Evolutionary conservation across 805 yeast species (phyloP).

Genomic region (Metahyphopichia silvanorum): DNA sequence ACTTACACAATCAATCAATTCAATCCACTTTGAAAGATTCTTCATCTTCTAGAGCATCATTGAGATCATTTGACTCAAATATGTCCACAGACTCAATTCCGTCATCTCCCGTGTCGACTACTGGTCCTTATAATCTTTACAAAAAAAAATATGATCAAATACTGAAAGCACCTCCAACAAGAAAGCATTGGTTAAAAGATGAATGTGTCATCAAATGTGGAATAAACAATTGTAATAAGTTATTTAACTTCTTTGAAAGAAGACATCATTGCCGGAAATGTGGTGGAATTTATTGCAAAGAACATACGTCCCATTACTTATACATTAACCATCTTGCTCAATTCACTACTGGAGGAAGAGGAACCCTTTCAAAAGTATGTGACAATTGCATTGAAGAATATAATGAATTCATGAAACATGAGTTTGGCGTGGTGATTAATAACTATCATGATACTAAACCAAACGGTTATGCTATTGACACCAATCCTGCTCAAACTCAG

Average conservation of each 20-base stretch:
- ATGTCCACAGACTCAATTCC: slow-evolving; percentile 17
- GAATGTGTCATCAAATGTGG: slow-evolving; percentile 60
- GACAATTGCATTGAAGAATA: slow-evolving; percentile 63
- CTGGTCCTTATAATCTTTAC: slow-evolving; percentile 2
- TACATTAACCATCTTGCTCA: slow-evolving; percentile 58
- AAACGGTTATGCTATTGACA: too few species aligned
- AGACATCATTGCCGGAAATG: slow-evolving; percentile 84
- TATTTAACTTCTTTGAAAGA: slow-evolving; percentile 75
- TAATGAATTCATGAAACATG: slow-evolving; percentile 43
- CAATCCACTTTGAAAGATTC: background rate
- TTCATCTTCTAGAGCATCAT: slow-evolving; percentile 11
- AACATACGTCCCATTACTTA: slow-evolving; percentile 57
- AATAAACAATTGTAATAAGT: slow-evolving; percentile 50
- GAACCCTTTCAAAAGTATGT: slow-evolving; percentile 68
- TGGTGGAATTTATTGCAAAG: slow-evolving; percentile 75
- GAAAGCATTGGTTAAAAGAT: slow-evolving; percentile 76
- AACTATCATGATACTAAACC: background rate
- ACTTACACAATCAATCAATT: background rate
- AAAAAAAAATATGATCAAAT: slow-evolving; percentile 23
- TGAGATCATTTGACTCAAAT: slow-evolving; percentile 30
- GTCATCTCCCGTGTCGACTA: slow-evolving; percentile 4
- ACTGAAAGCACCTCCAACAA: slow-evolving; percentile 45
- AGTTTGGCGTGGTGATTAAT: slow-evolving; percentile 29
- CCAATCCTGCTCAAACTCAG: too few species aligned
- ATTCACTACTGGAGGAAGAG: slow-evolving; percentile 65